phyloP scores from a whole-genome alignment of 225 moss, liverwort and hornwort species.

The Thuidium tamariscinum region DNA sequence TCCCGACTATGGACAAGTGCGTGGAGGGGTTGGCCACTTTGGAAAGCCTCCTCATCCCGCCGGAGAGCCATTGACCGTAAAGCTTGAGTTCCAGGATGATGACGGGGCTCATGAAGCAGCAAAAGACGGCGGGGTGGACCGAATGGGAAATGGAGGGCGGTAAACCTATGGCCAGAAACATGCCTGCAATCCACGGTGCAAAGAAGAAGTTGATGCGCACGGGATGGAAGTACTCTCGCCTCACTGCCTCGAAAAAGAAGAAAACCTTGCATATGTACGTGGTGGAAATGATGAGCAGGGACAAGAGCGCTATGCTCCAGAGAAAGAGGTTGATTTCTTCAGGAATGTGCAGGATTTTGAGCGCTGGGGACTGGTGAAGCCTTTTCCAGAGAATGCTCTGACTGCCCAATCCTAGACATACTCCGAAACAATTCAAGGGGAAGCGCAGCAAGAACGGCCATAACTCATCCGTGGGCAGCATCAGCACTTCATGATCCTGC shows the following conservation, averaged over 20 bases:
- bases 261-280: constrained; percentile 23
- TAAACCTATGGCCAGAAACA: constrained; percentile 37
- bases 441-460: constrained; percentile 57
- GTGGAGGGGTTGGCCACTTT: constrained; percentile 63
- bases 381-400: constrained; percentile 43
- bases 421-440: constrained; percentile 30
- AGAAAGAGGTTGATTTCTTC: constrained; percentile 27
- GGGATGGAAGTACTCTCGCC: constrained; percentile 45
- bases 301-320: constrained; percentile 36
- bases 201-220: constrained; percentile 60
- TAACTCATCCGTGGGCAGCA: constrained; percentile 34
- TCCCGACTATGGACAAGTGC: constrained; percentile 45
- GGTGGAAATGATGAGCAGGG: constrained; percentile 15
- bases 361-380: constrained; percentile 10
- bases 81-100: constrained; percentile 42
- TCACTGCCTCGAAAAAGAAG: constrained; percentile 34
- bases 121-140: constrained; percentile 31
- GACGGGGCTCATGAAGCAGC: constrained; percentile 31
- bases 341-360: constrained; percentile 28
- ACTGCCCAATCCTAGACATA: constrained; percentile 38
- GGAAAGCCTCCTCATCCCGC: constrained; percentile 32
- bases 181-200: constrained; percentile 49
- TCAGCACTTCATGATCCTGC: constrained; percentile 30
- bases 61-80: constrained; percentile 56
- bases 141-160: constrained; percentile 11